These are phyloP conservation scores for Ceratobasidium sp. DNA, from an alignment of 1,284 basidiomycete species.

Conservation along the genomic window DNA sequence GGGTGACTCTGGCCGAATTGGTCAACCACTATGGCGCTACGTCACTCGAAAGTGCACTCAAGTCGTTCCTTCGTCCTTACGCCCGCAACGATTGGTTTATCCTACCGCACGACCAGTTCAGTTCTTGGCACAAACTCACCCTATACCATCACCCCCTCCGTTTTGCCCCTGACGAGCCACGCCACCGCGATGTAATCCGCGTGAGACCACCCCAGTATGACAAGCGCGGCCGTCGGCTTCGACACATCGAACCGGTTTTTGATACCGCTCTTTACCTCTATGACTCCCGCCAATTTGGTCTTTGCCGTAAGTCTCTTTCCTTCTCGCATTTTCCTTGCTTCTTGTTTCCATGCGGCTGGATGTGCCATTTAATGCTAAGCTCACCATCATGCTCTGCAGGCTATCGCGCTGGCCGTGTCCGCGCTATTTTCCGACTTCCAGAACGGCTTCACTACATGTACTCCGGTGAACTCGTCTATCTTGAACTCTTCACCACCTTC, in stretches of 20 bases:
- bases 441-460: not conserved
- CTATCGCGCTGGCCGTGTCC: conserved; percentile 26
- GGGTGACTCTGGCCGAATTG: not conserved
- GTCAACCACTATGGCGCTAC: not conserved
- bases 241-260: not conserved
- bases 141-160: not conserved
- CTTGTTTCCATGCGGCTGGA: too few relatives aligned
- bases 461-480: conserved; percentile 5
- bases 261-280: not conserved
- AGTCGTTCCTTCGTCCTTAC: not conserved
- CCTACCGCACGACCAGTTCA: not conserved
- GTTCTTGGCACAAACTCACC: not conserved
- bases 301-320: not conserved
- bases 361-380: too few relatives aligned
- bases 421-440: conserved; percentile 19
- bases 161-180: conserved; percentile 1
- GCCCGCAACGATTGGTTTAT: not conserved
- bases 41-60: not conserved
- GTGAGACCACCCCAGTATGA: not conserved
- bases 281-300: not conserved
- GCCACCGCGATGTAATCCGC: not conserved
- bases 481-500: not conserved
- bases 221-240: not conserved
- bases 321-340: too few relatives aligned
- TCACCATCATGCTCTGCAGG: not conserved